phyloP scores from a whole-genome alignment of 2,329 filamentous ascomycete genomes.

The Fusarium phyllophilum region DNA sequence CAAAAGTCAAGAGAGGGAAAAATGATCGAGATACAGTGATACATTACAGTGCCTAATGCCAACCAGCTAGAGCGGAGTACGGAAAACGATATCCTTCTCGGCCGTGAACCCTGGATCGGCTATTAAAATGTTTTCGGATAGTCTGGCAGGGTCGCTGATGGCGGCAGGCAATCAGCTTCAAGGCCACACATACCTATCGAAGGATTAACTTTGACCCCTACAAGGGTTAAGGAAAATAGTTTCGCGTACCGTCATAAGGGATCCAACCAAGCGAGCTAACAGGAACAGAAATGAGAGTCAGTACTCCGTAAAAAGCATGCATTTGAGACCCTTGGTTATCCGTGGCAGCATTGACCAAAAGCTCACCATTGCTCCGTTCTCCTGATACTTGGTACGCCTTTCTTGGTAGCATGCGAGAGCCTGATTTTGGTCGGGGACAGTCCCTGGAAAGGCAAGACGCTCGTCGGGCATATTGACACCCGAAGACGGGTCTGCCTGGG shows the following conservation, averaged over 20 bases:
- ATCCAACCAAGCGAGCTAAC: slow-evolving; percentile 12
- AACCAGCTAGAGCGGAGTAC: background rate
- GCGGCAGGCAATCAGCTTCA: slow-evolving; percentile 16
- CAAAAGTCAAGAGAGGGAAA: background rate
- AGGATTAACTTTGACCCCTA: slow-evolving; percentile 17
- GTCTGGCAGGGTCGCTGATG: slow-evolving; percentile 12
- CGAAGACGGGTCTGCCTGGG: slow-evolving; percentile 4
- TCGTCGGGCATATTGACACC: slow-evolving; percentile 2
- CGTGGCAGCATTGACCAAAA: slow-evolving; percentile 14
- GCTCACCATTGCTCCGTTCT: slow-evolving; percentile 14
- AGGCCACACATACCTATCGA: slow-evolving; percentile 3
- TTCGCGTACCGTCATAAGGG: slow-evolving; percentile 17
- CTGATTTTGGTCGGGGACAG: slow-evolving; percentile 22
- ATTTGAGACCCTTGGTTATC: slow-evolving; percentile 8
- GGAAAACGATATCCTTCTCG: slow-evolving; percentile 26
- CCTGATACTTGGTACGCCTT: slow-evolving; percentile 8
- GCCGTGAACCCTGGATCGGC: slow-evolving; percentile 29
- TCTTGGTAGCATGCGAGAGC: background rate
- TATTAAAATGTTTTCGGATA: slow-evolving; percentile 26
- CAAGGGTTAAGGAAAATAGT: slow-evolving; percentile 23
- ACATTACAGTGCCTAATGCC: background rate
- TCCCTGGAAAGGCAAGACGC: slow-evolving; percentile 28
- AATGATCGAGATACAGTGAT: slow-evolving; percentile 8
- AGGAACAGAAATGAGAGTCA: slow-evolving; percentile 19
- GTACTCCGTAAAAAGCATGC: background rate